These are phyloP conservation scores for Quercus mongolica DNA, from an alignment of 306 rosid genomes.

Conservation along the genomic window DNA sequence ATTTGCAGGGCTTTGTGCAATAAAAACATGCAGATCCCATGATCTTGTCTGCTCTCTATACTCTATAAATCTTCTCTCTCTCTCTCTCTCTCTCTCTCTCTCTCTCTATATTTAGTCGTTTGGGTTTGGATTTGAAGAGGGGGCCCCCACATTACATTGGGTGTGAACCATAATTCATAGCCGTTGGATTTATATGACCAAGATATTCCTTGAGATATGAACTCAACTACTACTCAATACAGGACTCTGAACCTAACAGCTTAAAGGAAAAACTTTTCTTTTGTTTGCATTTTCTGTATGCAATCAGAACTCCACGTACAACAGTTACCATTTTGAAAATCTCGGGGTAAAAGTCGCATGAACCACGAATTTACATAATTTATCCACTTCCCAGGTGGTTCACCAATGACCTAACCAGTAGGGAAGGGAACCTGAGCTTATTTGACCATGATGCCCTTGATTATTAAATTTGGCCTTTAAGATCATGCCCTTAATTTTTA, in stretches of 20 bases:
- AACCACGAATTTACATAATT: background rate
- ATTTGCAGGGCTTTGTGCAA: slow-evolving; percentile 47
- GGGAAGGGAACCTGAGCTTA: background rate
- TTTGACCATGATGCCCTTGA: background rate
- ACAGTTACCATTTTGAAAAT: background rate
- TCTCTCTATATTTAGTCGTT: no score
- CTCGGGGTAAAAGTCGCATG: slow-evolving; percentile 9
- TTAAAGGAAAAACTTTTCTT: slow-evolving; percentile 46
- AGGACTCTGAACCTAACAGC: slow-evolving; percentile 25
- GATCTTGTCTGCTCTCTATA: slow-evolving; percentile 46
- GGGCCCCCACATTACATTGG: background rate
- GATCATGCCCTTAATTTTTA: no score
- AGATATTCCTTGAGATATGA: slow-evolving; percentile 12
- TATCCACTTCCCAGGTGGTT: background rate
- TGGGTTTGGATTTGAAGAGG: slow-evolving; percentile 19
- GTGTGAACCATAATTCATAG: background rate
- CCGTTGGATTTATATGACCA: slow-evolving; percentile 31
- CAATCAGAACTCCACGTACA: slow-evolving; percentile 9
- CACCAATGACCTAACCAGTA: background rate
- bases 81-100: slow-evolving; percentile 10
- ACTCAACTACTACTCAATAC: slow-evolving; percentile 21
- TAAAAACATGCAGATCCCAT: slow-evolving; percentile 73
- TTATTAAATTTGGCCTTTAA: background rate
- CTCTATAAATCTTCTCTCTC: background rate
- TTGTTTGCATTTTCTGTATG: slow-evolving; percentile 20